Base-by-base conservation (phyloP, 1,139 yeast species). In the Hanseniaspora uvarum region DNA sequence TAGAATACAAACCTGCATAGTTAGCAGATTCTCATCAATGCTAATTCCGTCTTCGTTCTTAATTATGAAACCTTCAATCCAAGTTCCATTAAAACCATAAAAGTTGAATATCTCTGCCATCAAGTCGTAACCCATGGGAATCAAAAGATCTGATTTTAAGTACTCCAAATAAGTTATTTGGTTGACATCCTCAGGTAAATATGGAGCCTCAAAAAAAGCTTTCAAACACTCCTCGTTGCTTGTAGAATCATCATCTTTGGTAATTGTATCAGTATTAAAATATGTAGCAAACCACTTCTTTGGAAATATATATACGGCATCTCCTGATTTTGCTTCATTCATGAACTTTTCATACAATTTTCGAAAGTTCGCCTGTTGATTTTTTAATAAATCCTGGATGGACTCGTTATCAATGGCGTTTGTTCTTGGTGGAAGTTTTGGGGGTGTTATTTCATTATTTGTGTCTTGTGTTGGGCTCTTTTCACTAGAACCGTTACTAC, bases 281-380 rank as follows among this genome's bases (percentile, higher is more conserved):
- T 16, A 50, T 14, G 19, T 19, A 3, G 24, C 8, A 21, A 50
- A 50, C 53, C 53, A 50, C 19, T 30, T n/a, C 11, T n/a, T 44
- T 16, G 53, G 53, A 23, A 50, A 50, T 37, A 50, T 30, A 28
- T 50, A 50, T 10, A 50, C 53, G 11, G 47, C 46, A 21, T 50
- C 48, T 12, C 46, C 44, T n/a, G 46, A 44, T 30, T 30, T 31
- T 7, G 30, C 33, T 21, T 44, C 46, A 4, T 30, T 14, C 14
- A 44, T 28, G 21, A 44, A 44, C 18, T 31, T 19, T 31, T 30
- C 34, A 21, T 44, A 44, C 14, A 44, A 18, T 11, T 21, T 31
- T 4, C 30, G 37, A 31, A 28, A 44, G 6, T 14, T 12, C 21
- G 18, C 5, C 7, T 44, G 19, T 31, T 44, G 46, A 14, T 31